Evolutionary conservation across 2,329 filamentous ascomycete genomes (phyloP).

Genomic region (Thermothelomyces thermophilus): DNA sequence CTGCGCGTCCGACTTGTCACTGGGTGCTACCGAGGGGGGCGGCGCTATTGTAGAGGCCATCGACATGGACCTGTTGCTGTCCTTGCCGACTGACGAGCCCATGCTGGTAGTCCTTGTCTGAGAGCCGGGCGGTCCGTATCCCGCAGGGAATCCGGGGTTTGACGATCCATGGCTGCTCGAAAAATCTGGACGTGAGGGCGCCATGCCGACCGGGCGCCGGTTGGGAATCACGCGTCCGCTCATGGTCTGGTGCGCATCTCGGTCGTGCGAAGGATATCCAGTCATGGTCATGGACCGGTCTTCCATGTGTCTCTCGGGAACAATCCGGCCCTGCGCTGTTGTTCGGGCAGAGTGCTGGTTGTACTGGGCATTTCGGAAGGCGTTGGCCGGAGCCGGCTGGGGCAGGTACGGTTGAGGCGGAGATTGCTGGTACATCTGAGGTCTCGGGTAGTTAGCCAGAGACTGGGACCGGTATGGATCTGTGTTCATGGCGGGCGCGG

Average conservation of each 20-base stretch:
- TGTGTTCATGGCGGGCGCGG: conserved; percentile 67
- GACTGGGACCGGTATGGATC: conserved; percentile 92
- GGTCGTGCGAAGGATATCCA: conserved; percentile 62
- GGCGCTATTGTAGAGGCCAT: conserved; percentile 80
- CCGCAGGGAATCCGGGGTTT: conserved; percentile 31
- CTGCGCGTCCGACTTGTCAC: conserved; percentile 41
- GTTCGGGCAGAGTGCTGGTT: conserved; percentile 62
- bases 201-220: conserved; percentile 44
- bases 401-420: conserved; percentile 44
- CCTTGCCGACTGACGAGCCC: conserved; percentile 46
- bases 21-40: conserved; percentile 52
- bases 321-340: conserved; percentile 83
- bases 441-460: conserved; percentile 69
- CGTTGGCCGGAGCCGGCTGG: conserved; percentile 57
- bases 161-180: conserved; percentile 24
- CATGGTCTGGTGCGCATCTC: conserved; percentile 82
- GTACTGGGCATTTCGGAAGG: conserved; percentile 73
- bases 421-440: conserved; percentile 59
- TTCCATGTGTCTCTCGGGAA: conserved; percentile 77
- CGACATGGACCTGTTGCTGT: conserved; percentile 68
- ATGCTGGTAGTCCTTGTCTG: conserved; percentile 57
- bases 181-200: conserved; percentile 16
- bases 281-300: conserved; percentile 97
- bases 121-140: conserved; percentile 43
- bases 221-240: conserved; percentile 87